phyloP scores from a whole-genome alignment of 192 early-diverging fungal species.

The Podila verticillata region DNA sequence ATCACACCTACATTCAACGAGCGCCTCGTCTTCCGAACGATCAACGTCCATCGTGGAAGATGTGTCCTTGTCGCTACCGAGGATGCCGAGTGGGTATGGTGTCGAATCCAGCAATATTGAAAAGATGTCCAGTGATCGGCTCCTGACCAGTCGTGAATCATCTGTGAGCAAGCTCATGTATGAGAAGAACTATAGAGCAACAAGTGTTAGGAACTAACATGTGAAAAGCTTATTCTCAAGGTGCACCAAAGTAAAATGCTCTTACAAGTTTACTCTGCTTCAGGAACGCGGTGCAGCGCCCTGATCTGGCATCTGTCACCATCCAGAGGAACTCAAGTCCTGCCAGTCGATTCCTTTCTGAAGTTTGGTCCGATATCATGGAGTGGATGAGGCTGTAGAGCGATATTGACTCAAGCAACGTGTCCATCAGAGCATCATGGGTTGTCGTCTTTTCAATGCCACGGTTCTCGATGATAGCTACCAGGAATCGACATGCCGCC shows the following conservation, averaged over 20 bases:
- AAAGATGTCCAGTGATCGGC: slow-evolving; percentile 56
- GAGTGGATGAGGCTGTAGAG: slow-evolving; percentile 45
- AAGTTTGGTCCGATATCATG: slow-evolving; percentile 35
- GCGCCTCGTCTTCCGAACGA: slow-evolving; percentile 21
- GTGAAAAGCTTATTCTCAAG: neutral
- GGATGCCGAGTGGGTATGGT: slow-evolving; percentile 43
- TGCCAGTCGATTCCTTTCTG: slow-evolving; percentile 47
- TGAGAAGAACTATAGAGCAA: slow-evolving; percentile 20
- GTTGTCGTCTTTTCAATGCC: slow-evolving; percentile 19
- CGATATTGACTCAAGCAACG: slow-evolving; percentile 47
- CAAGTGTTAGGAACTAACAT: neutral
- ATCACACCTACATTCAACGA: slow-evolving; percentile 26
- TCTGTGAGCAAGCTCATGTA: slow-evolving; percentile 49
- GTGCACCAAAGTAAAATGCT: neutral
- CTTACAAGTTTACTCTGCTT: slow-evolving; percentile 53
- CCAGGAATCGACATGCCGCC: slow-evolving; percentile 55
- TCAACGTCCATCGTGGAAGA: slow-evolving; percentile 31
- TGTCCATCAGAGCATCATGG: slow-evolving; percentile 40
- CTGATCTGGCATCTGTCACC: slow-evolving; percentile 40
- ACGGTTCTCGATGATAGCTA: slow-evolving; percentile 52
- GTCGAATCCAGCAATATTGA: slow-evolving; percentile 52
- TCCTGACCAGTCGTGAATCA: slow-evolving; percentile 49
- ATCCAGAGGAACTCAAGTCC: slow-evolving; percentile 60
- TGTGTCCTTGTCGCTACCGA: slow-evolving; percentile 6
- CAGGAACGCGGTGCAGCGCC: slow-evolving; percentile 49